Conservation (phyloP, 306 rosid genomes). For the Citrullus amarus region DNA sequence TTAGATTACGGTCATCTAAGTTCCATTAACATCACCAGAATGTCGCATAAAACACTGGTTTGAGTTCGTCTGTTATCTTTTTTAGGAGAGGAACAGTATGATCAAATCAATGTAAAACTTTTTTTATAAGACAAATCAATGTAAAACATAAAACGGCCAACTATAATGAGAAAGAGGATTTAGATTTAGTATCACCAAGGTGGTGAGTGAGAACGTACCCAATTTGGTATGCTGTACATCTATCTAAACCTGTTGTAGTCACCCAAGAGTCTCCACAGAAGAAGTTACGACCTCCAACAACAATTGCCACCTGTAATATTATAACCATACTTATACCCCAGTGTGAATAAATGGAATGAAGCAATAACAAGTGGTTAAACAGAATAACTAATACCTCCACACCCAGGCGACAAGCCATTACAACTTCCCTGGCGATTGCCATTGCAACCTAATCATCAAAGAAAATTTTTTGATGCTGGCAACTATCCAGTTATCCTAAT, state of each 20-base stretch:
- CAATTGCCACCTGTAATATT: conserved; percentile 65
- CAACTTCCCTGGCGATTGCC: conserved; percentile 78
- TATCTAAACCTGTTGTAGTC: conserved; percentile 68
- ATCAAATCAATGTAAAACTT: neutral
- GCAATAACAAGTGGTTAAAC: conserved; percentile 11
- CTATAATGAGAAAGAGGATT: neutral
- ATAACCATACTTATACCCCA: neutral
- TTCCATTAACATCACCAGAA: neutral
- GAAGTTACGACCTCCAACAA: conserved; percentile 92
- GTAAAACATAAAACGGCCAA: neutral
- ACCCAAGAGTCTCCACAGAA: conserved; percentile 97
- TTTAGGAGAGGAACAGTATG: neutral
- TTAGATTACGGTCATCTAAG: neutral
- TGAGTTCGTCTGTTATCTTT: neutral
- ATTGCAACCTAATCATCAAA: conserved; percentile 48
- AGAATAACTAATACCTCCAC: conserved; percentile 59
- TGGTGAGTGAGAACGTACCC: conserved; percentile 42
- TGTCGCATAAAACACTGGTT: neutral
- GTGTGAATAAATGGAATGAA: neutral
- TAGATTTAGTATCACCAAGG: neutral
- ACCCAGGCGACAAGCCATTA: conserved; percentile 67
- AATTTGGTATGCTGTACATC: conserved; percentile 87
- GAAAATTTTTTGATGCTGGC: conserved; percentile 11
- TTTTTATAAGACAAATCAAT: too few species aligned
- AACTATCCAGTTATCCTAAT: neutral